Evolutionary conservation across 345 rosid species (phyloP).

Genomic region (Gossypium anomalum): DNA sequence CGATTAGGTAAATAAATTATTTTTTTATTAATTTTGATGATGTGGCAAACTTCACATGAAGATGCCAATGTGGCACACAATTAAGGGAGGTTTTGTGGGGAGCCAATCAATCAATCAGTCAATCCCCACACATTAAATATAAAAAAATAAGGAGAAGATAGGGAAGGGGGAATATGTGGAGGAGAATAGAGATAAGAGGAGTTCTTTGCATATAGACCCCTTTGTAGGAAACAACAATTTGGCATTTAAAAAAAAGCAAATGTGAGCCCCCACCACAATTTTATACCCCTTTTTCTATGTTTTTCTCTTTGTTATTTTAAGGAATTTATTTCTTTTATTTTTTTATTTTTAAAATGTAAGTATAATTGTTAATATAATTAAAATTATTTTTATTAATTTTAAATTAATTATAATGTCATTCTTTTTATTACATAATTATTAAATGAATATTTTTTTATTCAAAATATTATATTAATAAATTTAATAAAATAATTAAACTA

Average conservation of each 20-base stretch:
- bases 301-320: not conserved
- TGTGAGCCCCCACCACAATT: not conserved
- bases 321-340: no score
- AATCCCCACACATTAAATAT: no score
- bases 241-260: not conserved
- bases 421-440: no score
- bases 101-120: not conserved
- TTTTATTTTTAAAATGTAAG: no score
- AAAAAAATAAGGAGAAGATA: not conserved
- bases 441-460: no score
- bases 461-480: no score
- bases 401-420: no score
- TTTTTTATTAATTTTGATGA: not conserved
- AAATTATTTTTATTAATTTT: no score
- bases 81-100: not conserved
- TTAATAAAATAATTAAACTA: no score
- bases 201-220: not conserved
- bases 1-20: no score
- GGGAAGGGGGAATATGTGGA: not conserved
- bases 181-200: not conserved
- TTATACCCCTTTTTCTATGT: not conserved
- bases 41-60: not conserved
- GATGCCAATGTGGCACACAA: constrained; percentile 3
- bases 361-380: no score
- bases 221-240: not conserved